Base-by-base conservation (phyloP, 2,329 filamentous ascomycete species). In the Rhinocladiella similis region DNA sequence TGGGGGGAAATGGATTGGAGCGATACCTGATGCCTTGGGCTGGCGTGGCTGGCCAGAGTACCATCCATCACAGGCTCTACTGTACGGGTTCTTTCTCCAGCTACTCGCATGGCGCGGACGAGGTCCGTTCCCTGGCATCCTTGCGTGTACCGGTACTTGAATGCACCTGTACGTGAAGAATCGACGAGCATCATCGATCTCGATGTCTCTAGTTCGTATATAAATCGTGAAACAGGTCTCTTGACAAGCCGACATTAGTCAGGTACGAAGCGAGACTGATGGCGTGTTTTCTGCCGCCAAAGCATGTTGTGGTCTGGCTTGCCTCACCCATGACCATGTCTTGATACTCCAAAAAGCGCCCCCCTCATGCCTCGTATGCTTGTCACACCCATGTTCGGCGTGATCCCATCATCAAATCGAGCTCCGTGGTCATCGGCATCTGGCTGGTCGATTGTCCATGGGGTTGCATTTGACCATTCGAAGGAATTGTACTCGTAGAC, bases 261-360 rank as follows among this genome's bases (percentile, higher is more conserved):
- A 61, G 59, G 59, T 58, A 61, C 59, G 56, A 42, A 50, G 47
- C 53, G 47, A 59, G 48, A 19, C 33, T 50, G 47, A 50, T 20
- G 33, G 47, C 38, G 29, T 50, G n/a, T 35, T 35, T 43, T 43
- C 41, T 43, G 41, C 41, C 41, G 41, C 41, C 41, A 43, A n/a
- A n/a, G n/a, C n/a, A n/a, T n/a, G n/a, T 33, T 10, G 27, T 33
- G 27, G 27, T 7, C 27, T 33, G 27, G 27, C 9, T 33, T 12
- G 27, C 27, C 27, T 33, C 48, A 57, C 58, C 58, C 58, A 57
- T 57, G 54, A 56, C 57, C 57, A 46, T 50, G 49, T 39, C 43
- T 25, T n/a, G 19, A 46, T 27, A 27, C 43, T 46, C 43, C 43
- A 46, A 46, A 46, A 22, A 22, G n/a, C 38, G 38, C 38, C 13